phyloP scores from a whole-genome alignment of 1,284 basidiomycete genomes.

The Mrakiaceae sp. region DNA sequence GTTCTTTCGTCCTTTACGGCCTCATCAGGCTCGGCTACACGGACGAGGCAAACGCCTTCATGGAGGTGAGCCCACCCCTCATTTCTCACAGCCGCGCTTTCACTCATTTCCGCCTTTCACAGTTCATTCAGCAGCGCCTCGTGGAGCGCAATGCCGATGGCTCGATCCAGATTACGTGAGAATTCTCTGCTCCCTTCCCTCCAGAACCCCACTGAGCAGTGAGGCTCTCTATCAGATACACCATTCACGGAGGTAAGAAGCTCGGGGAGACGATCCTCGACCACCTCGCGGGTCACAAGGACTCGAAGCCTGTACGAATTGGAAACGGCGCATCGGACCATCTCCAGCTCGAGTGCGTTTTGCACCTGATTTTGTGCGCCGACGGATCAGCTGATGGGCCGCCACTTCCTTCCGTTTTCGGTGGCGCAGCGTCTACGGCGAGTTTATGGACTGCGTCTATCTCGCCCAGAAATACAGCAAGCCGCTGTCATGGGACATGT shows the following conservation, averaged over 20 bases:
- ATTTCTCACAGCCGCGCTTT: too few relatives aligned
- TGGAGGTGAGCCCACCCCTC: constrained; percentile 40
- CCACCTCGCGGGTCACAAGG: neutral
- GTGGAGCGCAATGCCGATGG: constrained; percentile 74
- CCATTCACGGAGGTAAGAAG: neutral
- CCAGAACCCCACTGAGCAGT: neutral
- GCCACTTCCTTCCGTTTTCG: too few relatives aligned
- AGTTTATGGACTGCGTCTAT: constrained; percentile 43
- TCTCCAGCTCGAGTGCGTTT: constrained; percentile 36
- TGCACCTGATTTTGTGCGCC: too few relatives aligned
- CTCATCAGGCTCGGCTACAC: constrained; percentile 83
- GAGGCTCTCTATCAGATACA: neutral
- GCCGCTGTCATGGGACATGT: constrained; percentile 39
- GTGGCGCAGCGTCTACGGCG: constrained; percentile 48
- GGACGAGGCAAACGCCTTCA: constrained; percentile 24
- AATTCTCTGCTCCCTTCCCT: neutral
- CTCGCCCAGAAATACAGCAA: constrained; percentile 9
- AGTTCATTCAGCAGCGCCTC: constrained; percentile 68
- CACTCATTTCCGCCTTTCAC: constrained; percentile 40
- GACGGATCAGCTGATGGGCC: too few relatives aligned
- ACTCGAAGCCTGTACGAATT: neutral
- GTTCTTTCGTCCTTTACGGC: constrained; percentile 45
- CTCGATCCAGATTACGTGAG: constrained; percentile 59
- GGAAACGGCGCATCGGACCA: constrained; percentile 24
- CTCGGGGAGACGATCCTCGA: neutral